These are phyloP conservation scores for Grosmannia serpens DNA, from an alignment of 2,329 filamentous ascomycete genomes.

Conservation along the genomic window DNA sequence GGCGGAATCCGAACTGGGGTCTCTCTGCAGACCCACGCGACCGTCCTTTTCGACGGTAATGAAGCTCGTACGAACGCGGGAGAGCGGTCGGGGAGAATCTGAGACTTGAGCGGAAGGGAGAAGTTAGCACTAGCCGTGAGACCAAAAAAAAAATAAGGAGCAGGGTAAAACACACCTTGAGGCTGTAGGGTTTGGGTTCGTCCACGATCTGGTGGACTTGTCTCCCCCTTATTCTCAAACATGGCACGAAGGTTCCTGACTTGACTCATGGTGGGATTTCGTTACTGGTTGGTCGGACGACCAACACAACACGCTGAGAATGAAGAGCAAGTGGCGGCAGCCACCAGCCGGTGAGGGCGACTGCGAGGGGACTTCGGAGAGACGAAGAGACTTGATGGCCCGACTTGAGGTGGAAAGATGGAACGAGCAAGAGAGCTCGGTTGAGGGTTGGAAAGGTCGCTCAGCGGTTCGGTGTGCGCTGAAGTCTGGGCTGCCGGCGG, in stretches of 20 bases:
- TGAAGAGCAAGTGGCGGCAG: constrained; percentile 2
- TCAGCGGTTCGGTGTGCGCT: background rate
- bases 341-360: constrained; percentile 7
- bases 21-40: constrained; percentile 38
- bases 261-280: constrained; percentile 45
- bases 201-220: constrained; percentile 56
- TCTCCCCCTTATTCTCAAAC: constrained; percentile 63
- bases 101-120: background rate
- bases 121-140: background rate
- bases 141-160: no score
- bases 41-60: constrained; percentile 60
- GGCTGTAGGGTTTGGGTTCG: constrained; percentile 48
- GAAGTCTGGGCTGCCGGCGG: no score
- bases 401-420: background rate
- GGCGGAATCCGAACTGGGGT: constrained; percentile 30
- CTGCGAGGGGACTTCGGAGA: background rate
- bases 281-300: background rate
- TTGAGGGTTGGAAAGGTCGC: background rate
- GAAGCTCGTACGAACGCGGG: constrained; percentile 65
- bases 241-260: constrained; percentile 68
- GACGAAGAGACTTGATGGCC: background rate
- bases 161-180: constrained; percentile 25
- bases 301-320: background rate
- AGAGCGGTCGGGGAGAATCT: constrained; percentile 53
- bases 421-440: background rate